These are phyloP conservation scores for Pyropia haitanensis DNA, from an alignment of 23 red algal genomes.

Conservation along the genomic window DNA sequence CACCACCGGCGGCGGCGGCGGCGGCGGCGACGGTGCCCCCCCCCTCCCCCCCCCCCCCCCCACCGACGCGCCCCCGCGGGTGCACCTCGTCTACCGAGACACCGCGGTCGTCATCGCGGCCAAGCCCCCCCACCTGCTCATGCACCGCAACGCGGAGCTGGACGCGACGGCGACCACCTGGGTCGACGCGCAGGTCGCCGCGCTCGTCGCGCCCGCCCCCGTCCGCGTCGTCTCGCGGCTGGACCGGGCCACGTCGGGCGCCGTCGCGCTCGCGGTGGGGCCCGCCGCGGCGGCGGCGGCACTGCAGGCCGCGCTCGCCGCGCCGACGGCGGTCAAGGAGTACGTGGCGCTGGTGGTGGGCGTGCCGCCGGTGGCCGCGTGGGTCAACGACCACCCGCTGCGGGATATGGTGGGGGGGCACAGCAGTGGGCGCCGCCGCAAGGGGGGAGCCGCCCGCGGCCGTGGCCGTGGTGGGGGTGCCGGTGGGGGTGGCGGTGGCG, in stretches of 20 bases:
- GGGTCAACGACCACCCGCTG: slow-evolving; percentile 35
- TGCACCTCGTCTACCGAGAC: no score
- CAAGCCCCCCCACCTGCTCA: no score
- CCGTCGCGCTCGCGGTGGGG: slow-evolving; percentile 24
- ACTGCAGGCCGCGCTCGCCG: slow-evolving; percentile 26
- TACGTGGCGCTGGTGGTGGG: slow-evolving; percentile 48
- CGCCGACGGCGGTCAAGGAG: slow-evolving; percentile 15
- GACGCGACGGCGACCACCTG: no score
- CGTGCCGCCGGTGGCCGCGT: slow-evolving; percentile 10
- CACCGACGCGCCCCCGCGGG: no score
- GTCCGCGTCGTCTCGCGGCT: slow-evolving; percentile 29
- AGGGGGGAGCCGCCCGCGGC: slow-evolving; percentile 9
- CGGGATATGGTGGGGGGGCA: slow-evolving; percentile 19
- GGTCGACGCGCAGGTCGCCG: no score
- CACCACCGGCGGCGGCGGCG: no score
- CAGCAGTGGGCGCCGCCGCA: not conserved
- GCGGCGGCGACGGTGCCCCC: no score
- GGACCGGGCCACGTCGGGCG: slow-evolving; percentile 42
- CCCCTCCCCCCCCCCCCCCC: no score
- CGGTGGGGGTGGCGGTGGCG: no score
- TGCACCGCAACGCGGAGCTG: no score
- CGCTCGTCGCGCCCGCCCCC: no score
- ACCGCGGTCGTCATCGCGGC: no score
- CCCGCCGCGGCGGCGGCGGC: slow-evolving; percentile 11
- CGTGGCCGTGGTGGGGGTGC: slow-evolving; percentile 13